These are phyloP conservation scores for Sugiyamaella grinbergsii DNA, from an alignment of 1,139 yeast genomes.

Conservation along the genomic window DNA sequence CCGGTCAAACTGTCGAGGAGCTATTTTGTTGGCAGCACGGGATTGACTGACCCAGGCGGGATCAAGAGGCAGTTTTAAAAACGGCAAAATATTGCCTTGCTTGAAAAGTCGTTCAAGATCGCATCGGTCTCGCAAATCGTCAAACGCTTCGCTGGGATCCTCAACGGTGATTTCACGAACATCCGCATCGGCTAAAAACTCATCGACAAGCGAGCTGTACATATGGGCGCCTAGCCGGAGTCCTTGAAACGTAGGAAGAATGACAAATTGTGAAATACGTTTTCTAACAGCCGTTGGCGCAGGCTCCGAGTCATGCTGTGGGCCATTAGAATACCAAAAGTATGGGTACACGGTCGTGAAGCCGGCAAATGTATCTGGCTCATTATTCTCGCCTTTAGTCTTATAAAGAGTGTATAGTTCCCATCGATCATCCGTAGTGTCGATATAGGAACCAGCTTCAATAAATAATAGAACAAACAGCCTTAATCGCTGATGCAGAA, in stretches of 20 bases:
- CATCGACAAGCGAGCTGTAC: slow-evolving; percentile 56
- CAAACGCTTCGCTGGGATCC: slow-evolving; percentile 93
- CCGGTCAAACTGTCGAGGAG: slow-evolving; percentile 74
- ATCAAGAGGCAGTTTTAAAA: slow-evolving; percentile 36
- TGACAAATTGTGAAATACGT: slow-evolving; percentile 84
- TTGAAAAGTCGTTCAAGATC: slow-evolving; percentile 61
- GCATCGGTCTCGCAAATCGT: slow-evolving; percentile 81
- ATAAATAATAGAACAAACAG: slow-evolving; percentile 79
- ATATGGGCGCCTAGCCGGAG: slow-evolving; percentile 71
- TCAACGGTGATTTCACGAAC: slow-evolving; percentile 86
- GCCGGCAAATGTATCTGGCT: slow-evolving; percentile 57
- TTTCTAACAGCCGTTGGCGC: slow-evolving; percentile 49
- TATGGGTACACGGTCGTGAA: slow-evolving; percentile 83
- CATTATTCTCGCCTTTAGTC: slow-evolving; percentile 20
- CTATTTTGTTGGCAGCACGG: slow-evolving; percentile 59
- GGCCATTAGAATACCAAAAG: slow-evolving; percentile 68
- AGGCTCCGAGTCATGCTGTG: slow-evolving; percentile 53
- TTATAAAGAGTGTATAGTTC: slow-evolving; percentile 49
- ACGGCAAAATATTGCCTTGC: slow-evolving; percentile 38
- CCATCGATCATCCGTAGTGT: slow-evolving; percentile 75
- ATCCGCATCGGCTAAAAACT: slow-evolving; percentile 55
- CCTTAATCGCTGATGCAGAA: slow-evolving; percentile 70
- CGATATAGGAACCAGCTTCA: slow-evolving; percentile 93
- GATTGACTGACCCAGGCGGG: slow-evolving; percentile 49
- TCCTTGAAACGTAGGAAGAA: slow-evolving; percentile 74